Evolutionary conservation across 1,284 basidiomycete genomes (phyloP), one percentile per base, ranked within the genome.

Genomic region (Irpex sp.): DNA sequence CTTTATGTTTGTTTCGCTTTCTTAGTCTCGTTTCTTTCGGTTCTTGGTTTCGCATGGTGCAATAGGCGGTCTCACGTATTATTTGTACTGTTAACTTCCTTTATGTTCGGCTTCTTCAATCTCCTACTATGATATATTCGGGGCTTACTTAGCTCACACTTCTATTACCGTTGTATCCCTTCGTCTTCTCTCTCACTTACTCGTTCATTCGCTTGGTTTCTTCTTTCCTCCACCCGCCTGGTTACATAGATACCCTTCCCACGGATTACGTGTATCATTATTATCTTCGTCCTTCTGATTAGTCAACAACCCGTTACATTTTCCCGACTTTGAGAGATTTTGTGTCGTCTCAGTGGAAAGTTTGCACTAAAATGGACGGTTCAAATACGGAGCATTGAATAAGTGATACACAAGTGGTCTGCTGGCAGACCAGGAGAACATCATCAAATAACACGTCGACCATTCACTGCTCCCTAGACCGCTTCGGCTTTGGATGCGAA

Each of bases 401-500:
- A 31, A 31, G 31, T 31, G 4, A 31, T 31, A 31, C 4, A 31
- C 31, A 31, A 31, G 4, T 31, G 2, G 31, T 2, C 31, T 31
- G 2, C 31, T 31, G 31, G 4, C 31, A 4, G 0, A 3, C 31
- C 31, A 4, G 31, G 31, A 4, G 31, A 31, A 31, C 31, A 31
- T 31, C 4, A 31, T 31, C 2, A 31, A 31, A 31, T 31, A 4
- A 31, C 31, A 31, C 31, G 31, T 4, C 31, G 4, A 4, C 31
- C 31, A 31, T 4, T 59, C 38, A 59, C 37, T 34, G 64, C 59
- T 75, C 73, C 49, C 73, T 69, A 56, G 73, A 70, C 38, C 71
- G 68, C 67, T 74, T 69, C 60, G 70, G 57, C 63, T 71, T 74
- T 37, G 67, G 62, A 7, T 65, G 64, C 31, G 65, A 66, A 57